Base-by-base conservation (phyloP, 2,329 filamentous ascomycete species). In the Diaporthe sp. region DNA sequence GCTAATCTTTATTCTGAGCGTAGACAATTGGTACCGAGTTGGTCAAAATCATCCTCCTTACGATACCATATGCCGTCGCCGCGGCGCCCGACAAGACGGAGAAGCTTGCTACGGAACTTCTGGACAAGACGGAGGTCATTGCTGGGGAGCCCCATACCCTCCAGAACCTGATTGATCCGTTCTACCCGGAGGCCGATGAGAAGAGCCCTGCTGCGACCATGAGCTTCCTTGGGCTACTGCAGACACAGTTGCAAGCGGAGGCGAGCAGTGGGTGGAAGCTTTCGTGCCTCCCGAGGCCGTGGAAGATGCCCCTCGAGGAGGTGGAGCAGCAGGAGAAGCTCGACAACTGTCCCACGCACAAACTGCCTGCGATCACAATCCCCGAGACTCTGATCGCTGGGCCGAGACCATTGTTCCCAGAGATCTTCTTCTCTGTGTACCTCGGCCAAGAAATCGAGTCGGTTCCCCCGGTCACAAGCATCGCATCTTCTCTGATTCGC, bases 91-190 rank as follows among this genome's bases (percentile, higher is more conserved):
- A 92, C 68, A 92, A 94, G 81, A 91, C 93, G 79, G 89, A 94
- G 78, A 94, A 94, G 81, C 61, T 69, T 46, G 95, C 95, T 3
- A 89, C 90, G 1, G 92, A 94, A 62, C 88, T 98, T 72, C 92
- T 99, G 82, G 94, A 97, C 78, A 98, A 97, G 87, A 98, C 97
- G 2, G 96, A 97, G 74, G 95, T 98, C 78, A 97, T 98, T 79
- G 95, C 96, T 15, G 94, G 94, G 2, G 95, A 97, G 77, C 94
- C 94, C 15, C 95, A 98, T 82, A 90, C 94, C 3, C 89, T 98
- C 49, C 96, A 98, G 82, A 89, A 92, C 39, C 87, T 98, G 73
- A 95, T 98, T 69, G 95, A 98, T 79, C 95, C 96, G 2, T 98
- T 96, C 82, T 91, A 91, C 72, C 88, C 89, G 7, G 91, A 93